Conservation (phyloP, 352 stramenopile genomes). For the Albugo candida region DNA sequence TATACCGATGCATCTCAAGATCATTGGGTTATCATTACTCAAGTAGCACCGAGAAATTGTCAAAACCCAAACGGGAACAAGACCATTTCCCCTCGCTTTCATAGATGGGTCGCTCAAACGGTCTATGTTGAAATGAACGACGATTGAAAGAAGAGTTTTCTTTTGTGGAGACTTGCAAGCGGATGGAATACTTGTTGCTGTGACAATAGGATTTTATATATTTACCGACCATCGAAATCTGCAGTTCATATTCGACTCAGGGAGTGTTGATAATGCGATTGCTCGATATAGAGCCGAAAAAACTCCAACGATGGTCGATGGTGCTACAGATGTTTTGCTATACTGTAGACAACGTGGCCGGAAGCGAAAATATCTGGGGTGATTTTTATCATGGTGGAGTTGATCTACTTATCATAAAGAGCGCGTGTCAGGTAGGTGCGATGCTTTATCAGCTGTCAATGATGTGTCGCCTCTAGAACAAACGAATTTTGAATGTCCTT, state of each 20-base stretch:
- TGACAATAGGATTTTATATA: conserved; percentile 5
- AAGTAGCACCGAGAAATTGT: background rate
- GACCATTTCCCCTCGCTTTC: conserved; percentile 4
- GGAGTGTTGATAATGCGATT: background rate
- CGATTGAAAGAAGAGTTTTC: conserved; percentile 11
- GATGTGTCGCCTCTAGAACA: conserved; percentile 3
- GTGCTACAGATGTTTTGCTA: conserved; percentile 10
- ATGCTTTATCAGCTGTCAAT: background rate
- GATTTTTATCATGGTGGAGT: conserved; percentile 14
- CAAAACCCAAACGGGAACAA: background rate
- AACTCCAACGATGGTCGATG: conserved; percentile 11
- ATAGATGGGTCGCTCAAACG: conserved; percentile 8
- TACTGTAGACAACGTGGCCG: conserved; percentile 1
- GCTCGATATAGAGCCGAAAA: conserved; percentile 11
- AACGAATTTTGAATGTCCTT: conserved; percentile 7
- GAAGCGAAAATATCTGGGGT: conserved; percentile 13
- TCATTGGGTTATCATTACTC: background rate
- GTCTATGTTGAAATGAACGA: conserved; percentile 2
- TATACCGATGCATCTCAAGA: conserved; percentile 2
- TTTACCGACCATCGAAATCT: conserved; percentile 14
- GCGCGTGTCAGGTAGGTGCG: background rate
- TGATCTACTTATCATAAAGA: background rate
- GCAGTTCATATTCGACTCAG: conserved; percentile 10
- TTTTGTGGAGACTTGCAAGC: conserved; percentile 10
- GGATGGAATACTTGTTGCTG: conserved; percentile 8